Percentiles rank a stretch among this genome's conserved stretches.
Evolutionary conservation across 768 basidiomycete genomes (phyloP).

Genomic region (Psilocybe subaeruginosa): DNA sequence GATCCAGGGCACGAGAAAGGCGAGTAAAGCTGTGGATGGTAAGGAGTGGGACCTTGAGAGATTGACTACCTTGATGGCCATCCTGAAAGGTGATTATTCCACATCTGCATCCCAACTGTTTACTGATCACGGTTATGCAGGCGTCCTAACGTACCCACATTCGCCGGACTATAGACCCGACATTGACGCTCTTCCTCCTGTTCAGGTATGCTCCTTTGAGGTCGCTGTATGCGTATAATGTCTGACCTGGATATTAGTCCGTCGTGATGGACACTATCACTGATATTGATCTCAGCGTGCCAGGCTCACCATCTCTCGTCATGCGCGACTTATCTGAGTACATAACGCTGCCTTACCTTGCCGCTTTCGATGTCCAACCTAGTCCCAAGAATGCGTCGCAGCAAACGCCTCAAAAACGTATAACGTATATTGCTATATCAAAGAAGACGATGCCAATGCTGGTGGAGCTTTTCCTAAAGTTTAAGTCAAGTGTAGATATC

Average conservation of each 20-base stretch:
- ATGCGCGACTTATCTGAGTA: conserved; percentile 87
- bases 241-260: conserved; percentile 42
- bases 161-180: conserved; percentile 92
- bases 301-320: conserved; percentile 70
- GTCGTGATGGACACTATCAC: conserved; percentile 74
- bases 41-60: conserved; percentile 70
- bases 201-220: conserved; percentile 57
- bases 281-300: conserved; percentile 63
- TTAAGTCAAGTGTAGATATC: conserved; percentile 61
- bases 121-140: conserved; percentile 34
- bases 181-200: conserved; percentile 76
- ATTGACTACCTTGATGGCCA: conserved; percentile 69
- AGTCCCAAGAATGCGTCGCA: conserved; percentile 42
- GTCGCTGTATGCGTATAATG: background rate
- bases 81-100: conserved; percentile 64
- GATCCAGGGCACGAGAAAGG: conserved; percentile 58
- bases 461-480: conserved; percentile 73
- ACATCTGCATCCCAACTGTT: background rate
- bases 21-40: conserved; percentile 49
- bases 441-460: conserved; percentile 88
- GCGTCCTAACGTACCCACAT: conserved; percentile 75
- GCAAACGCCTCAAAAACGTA: conserved; percentile 57
- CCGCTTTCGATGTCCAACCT: conserved; percentile 64
- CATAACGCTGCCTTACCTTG: conserved; percentile 84
- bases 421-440: conserved; percentile 89